Conservation (phyloP, 345 rosid species). For the thale cress (Arabidopsis thaliana) region DNA sequence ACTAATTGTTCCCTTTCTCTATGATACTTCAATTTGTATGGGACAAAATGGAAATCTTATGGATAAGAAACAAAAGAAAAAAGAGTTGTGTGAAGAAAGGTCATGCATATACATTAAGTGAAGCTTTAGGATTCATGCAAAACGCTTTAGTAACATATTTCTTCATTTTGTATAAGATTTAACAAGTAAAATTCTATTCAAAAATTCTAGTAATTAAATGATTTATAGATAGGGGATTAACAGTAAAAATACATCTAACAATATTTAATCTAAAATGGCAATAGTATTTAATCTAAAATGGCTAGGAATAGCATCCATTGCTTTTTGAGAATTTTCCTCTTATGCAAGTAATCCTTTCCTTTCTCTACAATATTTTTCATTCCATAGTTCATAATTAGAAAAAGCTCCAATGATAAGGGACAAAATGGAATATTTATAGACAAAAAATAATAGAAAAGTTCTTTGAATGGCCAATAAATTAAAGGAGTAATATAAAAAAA, state of each 20-base stretch:
- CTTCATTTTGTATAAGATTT: neutral
- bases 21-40: neutral
- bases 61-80: neutral
- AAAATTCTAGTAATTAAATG: neutral
- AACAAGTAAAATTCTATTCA: neutral
- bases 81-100: neutral
- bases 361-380: neutral
- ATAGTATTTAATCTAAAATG: neutral
- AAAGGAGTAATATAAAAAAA: neutral
- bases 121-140: neutral
- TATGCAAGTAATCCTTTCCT: constrained; percentile 32
- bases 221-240: neutral
- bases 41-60: neutral
- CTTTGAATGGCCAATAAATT: neutral
- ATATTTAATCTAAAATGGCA: neutral
- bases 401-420: neutral
- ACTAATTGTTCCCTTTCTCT: neutral
- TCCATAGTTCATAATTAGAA: neutral
- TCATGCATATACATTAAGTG: neutral
- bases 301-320: neutral
- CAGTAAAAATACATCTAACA: neutral
- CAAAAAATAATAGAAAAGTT: neutral
- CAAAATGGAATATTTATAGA: constrained; percentile 5
- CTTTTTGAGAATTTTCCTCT: constrained; percentile 23
- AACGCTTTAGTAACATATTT: constrained; percentile 2